Evolutionary conservation across 305 asterid genomes (phyloP).

Genomic region (Solanum hybrid): DNA sequence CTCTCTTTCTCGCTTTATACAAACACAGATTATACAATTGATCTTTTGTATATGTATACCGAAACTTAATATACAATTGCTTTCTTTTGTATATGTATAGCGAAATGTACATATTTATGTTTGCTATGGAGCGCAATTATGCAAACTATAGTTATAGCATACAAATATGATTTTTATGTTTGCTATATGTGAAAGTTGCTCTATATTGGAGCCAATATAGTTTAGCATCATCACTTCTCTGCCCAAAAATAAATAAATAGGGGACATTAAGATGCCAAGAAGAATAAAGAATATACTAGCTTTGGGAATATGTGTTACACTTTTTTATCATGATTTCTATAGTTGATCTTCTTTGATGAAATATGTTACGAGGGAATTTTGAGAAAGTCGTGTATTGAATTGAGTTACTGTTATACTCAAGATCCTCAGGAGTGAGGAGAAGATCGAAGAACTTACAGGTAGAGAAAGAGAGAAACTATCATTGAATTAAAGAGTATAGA

Average conservation of each 20-base stretch:
- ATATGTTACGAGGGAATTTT: neutral
- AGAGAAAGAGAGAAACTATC: neutral
- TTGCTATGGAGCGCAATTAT: too few species aligned
- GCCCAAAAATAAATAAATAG: neutral
- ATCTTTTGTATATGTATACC: too few species aligned
- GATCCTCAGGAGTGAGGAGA: neutral
- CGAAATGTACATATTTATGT: too few species aligned
- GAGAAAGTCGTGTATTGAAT: neutral
- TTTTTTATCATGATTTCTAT: neutral
- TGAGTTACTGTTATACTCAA: neutral
- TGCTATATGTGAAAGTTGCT: too few species aligned
- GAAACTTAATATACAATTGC: too few species aligned
- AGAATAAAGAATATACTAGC: neutral
- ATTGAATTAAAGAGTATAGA: neutral
- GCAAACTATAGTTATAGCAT: too few species aligned
- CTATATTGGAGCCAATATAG: neutral
- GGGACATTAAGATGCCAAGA: neutral
- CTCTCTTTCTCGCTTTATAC: too few species aligned
- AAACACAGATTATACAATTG: too few species aligned
- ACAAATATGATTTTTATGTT: too few species aligned
- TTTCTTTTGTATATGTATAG: too few species aligned
- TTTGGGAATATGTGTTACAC: neutral
- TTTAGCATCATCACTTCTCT: neutral
- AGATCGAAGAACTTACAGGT: neutral
- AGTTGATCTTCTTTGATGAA: neutral